phyloP scores from a whole-genome alignment of 2,329 filamentous ascomycete species.

The Paraphoma sp. region DNA sequence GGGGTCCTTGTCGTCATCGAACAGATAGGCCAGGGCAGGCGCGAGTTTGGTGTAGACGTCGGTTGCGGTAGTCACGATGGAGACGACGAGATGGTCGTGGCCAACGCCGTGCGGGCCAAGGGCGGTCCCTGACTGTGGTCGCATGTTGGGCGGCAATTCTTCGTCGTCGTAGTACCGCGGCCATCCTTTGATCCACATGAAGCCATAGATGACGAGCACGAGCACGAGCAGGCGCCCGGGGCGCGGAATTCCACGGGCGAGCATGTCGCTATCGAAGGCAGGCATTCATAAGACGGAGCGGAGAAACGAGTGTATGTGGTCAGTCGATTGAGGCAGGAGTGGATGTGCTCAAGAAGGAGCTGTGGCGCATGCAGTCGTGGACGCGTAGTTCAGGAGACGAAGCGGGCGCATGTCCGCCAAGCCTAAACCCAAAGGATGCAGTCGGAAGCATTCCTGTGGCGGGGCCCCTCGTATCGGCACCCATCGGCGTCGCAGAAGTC shows the following conservation, averaged over 20 bases:
- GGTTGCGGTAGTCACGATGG: slow-evolving; percentile 64
- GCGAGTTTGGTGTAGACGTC: slow-evolving; percentile 63
- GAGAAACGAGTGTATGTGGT: slow-evolving; percentile 1
- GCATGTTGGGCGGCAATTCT: slow-evolving; percentile 31
- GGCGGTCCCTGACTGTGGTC: slow-evolving; percentile 18
- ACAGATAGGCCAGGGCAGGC: slow-evolving; percentile 33
- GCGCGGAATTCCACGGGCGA: slow-evolving; percentile 29
- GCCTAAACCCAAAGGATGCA: neutral
- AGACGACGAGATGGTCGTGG: slow-evolving; percentile 54
- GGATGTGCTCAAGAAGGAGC: neutral
- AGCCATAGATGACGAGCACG: slow-evolving; percentile 29
- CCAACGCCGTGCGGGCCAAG: slow-evolving; percentile 25
- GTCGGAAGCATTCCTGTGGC: neutral
- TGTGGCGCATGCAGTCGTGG: neutral
- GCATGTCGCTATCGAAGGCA: slow-evolving; percentile 26
- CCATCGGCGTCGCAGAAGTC: neutral
- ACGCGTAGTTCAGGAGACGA: neutral
- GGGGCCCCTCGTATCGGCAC: neutral
- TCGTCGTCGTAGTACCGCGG: slow-evolving; percentile 42
- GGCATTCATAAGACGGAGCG: slow-evolving; percentile 12
- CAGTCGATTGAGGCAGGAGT: neutral
- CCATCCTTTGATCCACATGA: slow-evolving; percentile 43
- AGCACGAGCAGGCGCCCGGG: slow-evolving; percentile 28
- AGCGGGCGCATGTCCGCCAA: neutral
- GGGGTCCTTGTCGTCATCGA: slow-evolving; percentile 40